Percentiles rank a stretch among this genome's conserved stretches.
Evolutionary conservation across 1,284 basidiomycete genomes (phyloP).

Genomic region (Coniferiporia sulphurascens): DNA sequence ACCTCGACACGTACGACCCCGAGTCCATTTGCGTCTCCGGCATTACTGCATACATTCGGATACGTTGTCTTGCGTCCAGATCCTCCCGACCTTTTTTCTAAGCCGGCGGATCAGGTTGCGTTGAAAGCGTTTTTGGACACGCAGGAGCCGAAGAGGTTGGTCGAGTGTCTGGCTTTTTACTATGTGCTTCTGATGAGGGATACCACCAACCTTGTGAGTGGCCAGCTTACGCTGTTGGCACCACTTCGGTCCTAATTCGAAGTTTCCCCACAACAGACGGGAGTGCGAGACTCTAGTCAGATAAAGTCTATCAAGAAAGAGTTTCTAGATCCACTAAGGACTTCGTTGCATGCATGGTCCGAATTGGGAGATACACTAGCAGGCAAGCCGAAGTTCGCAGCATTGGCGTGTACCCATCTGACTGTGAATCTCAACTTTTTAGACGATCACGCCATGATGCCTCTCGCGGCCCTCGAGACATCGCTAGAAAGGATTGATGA

Average conservation of each 20-base stretch:
- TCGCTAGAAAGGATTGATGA: slow-evolving; percentile 26
- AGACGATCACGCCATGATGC: slow-evolving; percentile 21
- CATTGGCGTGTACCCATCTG: slow-evolving; percentile 23
- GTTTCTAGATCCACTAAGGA: slow-evolving; percentile 29
- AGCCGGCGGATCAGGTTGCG: slow-evolving; percentile 26
- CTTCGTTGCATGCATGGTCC: slow-evolving; percentile 27
- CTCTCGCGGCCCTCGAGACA: slow-evolving; percentile 25
- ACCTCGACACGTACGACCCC: slow-evolving; percentile 17
- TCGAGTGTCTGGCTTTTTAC: slow-evolving; percentile 49
- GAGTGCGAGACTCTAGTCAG: slow-evolving; percentile 40
- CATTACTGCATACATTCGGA: slow-evolving; percentile 47
- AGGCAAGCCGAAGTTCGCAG: slow-evolving; percentile 32
- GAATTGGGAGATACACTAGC: slow-evolving; percentile 21
- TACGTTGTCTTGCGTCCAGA: slow-evolving; percentile 45
- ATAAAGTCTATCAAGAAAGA: slow-evolving; percentile 26
- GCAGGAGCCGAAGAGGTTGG: slow-evolving; percentile 43
- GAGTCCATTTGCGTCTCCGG: slow-evolving; percentile 41
- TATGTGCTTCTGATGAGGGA: slow-evolving; percentile 49
- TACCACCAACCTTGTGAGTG: slow-evolving; percentile 38
- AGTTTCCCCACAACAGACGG: slow-evolving; percentile 36
- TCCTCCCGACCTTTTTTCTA: slow-evolving; percentile 39
- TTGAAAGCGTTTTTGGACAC: slow-evolving; percentile 40
- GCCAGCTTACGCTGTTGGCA: too few relatives aligned
- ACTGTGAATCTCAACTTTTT: slow-evolving; percentile 29
- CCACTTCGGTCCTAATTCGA: not conserved